A percentile compares a stretch with the other conserved stretches of the same genome.
Conservation (phyloP, 805 yeast genomes). For the Wickerhamomyces tratensis region DNA sequence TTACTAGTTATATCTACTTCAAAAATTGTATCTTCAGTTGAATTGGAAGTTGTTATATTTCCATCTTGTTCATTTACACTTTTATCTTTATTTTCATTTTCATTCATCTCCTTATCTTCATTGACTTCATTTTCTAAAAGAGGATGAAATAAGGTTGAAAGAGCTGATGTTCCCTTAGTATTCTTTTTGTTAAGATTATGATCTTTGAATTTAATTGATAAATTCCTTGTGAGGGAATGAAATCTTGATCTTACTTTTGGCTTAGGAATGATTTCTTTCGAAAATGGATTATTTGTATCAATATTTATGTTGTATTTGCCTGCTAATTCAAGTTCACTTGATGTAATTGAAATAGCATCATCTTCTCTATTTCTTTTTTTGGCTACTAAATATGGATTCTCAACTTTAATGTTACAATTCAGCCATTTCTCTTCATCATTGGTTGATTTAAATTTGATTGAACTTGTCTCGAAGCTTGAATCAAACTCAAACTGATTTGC, state of each 20-base stretch:
- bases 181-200: too few species aligned
- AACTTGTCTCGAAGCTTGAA: neutral
- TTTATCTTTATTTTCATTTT: too few species aligned
- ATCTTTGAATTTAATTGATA: neutral
- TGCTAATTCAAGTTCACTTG: conserved; percentile 3
- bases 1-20: too few species aligned
- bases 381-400: conserved; percentile 13
- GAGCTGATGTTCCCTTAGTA: too few species aligned
- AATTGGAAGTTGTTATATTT: too few species aligned
- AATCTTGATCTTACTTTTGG: neutral
- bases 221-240: neutral
- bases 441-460: neutral
- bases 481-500: neutral
- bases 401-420: neutral
- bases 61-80: too few species aligned
- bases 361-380: conserved; percentile 3
- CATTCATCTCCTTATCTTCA: too few species aligned
- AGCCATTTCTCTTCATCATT: neutral
- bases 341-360: conserved; percentile 5
- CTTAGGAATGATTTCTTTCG: too few species aligned
- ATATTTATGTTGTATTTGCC: conserved; percentile 1
- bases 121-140: too few species aligned
- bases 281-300: neutral
- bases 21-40: too few species aligned
- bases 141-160: too few species aligned